phyloP scores from a whole-genome alignment of 225 moss, liverwort and hornwort genomes.

The Pleurozium schreberi region DNA sequence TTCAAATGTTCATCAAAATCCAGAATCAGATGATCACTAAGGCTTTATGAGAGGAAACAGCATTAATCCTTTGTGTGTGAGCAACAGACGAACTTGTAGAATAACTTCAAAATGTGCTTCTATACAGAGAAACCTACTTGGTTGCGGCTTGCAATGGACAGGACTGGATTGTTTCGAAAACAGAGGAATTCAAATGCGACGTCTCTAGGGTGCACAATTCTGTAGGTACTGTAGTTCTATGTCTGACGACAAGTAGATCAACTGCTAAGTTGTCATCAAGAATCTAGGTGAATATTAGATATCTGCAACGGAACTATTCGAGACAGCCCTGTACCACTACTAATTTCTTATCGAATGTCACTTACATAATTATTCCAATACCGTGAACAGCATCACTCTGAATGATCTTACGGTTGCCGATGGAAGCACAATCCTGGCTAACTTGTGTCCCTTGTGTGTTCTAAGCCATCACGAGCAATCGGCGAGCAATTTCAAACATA shows the following conservation, averaged over 20 bases:
- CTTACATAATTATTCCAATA: not conserved
- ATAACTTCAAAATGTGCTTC: not conserved
- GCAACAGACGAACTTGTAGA: not conserved
- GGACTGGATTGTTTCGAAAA: not conserved
- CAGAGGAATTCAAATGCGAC: not conserved
- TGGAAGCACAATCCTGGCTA: not conserved
- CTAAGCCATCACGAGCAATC: not conserved
- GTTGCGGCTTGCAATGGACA: not conserved
- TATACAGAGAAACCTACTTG: not conserved
- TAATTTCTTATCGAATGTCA: not conserved
- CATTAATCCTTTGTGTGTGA: not conserved
- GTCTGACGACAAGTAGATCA: no score
- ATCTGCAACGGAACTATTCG: not conserved
- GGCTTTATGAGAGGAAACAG: no score
- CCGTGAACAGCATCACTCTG: not conserved
- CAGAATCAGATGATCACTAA: not conserved
- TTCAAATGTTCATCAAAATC: no score
- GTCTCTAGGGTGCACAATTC: not conserved
- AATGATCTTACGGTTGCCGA: not conserved
- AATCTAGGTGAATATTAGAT: not conserved
- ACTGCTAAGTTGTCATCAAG: not conserved
- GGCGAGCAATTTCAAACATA: not conserved
- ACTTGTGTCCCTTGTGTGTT: not conserved
- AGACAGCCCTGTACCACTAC: not conserved
- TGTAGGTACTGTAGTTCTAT: not conserved